A percentile compares a stretch with the other conserved stretches of the same genome.
Conservation (phyloP, 495 filamentous ascomycete species). For the Tuber calosporum region DNA sequence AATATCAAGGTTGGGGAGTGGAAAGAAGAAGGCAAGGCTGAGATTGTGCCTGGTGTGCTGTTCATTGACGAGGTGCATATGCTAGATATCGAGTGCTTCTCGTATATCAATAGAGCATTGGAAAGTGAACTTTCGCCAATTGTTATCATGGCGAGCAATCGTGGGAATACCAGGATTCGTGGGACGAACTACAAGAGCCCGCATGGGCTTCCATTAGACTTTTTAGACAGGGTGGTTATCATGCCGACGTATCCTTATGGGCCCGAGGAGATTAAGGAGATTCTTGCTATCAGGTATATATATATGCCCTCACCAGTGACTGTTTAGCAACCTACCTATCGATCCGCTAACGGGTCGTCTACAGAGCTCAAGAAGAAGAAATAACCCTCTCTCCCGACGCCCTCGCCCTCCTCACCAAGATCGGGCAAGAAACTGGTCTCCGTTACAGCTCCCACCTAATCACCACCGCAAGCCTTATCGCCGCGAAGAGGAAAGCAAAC, state of each 20-base stretch:
- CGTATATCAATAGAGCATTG: constrained; percentile 92
- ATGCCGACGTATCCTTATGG: constrained; percentile 90
- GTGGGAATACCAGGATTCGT: constrained; percentile 82
- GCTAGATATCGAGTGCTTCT: constrained; percentile 98
- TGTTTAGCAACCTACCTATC: not conserved
- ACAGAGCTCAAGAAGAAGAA: constrained; percentile 83
- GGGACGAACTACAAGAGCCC: constrained; percentile 77
- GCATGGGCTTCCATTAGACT: constrained; percentile 89
- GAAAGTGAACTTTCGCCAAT: constrained; percentile 91
- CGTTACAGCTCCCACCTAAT: constrained; percentile 94
- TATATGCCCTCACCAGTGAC: not conserved
- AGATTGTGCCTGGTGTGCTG: constrained; percentile 92
- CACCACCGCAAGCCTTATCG: constrained; percentile 78
- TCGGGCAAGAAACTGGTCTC: constrained; percentile 85
- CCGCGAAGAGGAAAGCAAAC: constrained; percentile 61
- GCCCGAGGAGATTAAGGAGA: constrained; percentile 78
- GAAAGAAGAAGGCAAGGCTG: constrained; percentile 98
- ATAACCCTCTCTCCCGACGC: constrained; percentile 84
- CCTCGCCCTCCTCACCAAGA: constrained; percentile 84
- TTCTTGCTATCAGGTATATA: constrained; percentile 58
- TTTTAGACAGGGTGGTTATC: constrained; percentile 92
- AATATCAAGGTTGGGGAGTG: constrained; percentile 97
- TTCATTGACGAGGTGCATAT: constrained; percentile 99
- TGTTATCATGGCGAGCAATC: constrained; percentile 99
- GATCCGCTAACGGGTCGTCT: not conserved